Evolutionary conservation across 306 rosid species (phyloP).

Genomic region (Nissolia schottii): DNA sequence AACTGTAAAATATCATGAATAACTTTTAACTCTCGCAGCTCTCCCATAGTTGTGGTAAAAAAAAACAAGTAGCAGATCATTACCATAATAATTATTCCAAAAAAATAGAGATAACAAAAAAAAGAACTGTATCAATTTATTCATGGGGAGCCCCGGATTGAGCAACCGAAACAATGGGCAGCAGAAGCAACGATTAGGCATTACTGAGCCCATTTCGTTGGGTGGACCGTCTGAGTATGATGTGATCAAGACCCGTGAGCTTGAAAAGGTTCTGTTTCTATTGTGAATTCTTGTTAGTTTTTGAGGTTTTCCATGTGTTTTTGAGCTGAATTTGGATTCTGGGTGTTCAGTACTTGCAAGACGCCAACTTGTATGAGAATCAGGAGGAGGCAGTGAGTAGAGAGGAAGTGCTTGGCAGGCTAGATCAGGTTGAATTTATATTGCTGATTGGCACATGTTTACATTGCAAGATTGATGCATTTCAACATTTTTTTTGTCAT

Average conservation of each 20-base stretch:
- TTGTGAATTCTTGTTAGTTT: background rate
- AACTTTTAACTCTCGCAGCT: background rate
- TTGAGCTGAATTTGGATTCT: constrained; percentile 40
- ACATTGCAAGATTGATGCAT: background rate
- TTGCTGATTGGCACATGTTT: background rate
- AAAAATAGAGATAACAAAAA: background rate
- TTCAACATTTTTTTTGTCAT: background rate
- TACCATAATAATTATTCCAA: background rate
- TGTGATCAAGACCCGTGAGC: constrained; percentile 59
- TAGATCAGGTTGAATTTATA: constrained; percentile 73
- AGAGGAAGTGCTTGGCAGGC: constrained; percentile 95
- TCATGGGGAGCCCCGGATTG: constrained; percentile 67
- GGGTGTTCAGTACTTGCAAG: constrained; percentile 73
- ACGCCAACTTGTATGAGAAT: constrained; percentile 76
- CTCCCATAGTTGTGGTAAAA: constrained; percentile 2
- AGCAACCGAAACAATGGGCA: constrained; percentile 52
- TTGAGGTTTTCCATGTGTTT: constrained; percentile 1
- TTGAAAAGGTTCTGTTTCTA: constrained; percentile 60
- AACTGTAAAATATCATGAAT: constrained; percentile 20
- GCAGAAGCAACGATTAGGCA: constrained; percentile 72
- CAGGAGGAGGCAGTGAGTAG: constrained; percentile 76
- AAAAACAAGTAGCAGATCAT: background rate
- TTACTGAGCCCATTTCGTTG: constrained; percentile 82
- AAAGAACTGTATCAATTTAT: constrained; percentile 6
- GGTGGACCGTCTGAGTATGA: constrained; percentile 83